These are phyloP conservation scores for Manihot esculenta DNA, from an alignment of 441 rosid species.

Conservation along the genomic window DNA sequence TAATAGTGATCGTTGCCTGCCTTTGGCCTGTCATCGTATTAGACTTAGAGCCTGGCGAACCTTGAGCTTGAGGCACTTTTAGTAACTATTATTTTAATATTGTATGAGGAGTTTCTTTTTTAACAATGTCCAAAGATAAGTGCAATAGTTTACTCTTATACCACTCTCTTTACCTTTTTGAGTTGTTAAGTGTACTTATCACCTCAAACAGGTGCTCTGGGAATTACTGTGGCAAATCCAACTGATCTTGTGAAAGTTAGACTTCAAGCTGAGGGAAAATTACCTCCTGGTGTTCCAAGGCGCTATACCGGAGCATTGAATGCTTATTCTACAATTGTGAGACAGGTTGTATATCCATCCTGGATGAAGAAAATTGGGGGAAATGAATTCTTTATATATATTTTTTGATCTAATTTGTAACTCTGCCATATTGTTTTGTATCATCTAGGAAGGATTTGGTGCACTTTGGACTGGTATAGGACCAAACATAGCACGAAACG, in stretches of 20 bases:
- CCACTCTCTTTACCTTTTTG: neutral
- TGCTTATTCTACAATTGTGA: slow-evolving; percentile 88
- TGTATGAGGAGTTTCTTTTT: neutral
- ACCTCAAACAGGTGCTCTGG: slow-evolving; percentile 76
- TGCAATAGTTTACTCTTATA: neutral
- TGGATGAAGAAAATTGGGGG: slow-evolving; percentile 19
- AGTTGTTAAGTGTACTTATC: slow-evolving; percentile 16
- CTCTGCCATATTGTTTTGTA: slow-evolving; percentile 12
- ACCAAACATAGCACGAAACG: slow-evolving; percentile 91
- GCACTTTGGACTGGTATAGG: slow-evolving; percentile 99
- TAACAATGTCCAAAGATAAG: slow-evolving; percentile 2
- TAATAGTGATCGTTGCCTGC: too few species aligned
- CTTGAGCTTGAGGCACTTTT: too few species aligned
- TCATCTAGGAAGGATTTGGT: slow-evolving; percentile 75
- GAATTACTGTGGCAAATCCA: slow-evolving; percentile 84
- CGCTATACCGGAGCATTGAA: slow-evolving; percentile 90
- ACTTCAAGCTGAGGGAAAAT: slow-evolving; percentile 97
- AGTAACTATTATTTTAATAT: neutral
- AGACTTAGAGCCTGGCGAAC: too few species aligned
- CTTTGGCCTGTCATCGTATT: too few species aligned
- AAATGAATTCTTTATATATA: too few species aligned
- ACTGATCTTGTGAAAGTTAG: slow-evolving; percentile 99
- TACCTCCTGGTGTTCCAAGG: slow-evolving; percentile 91
- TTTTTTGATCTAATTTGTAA: slow-evolving; percentile 11
- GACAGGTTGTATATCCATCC: slow-evolving; percentile 56